phyloP scores from a whole-genome alignment of 2,329 filamentous ascomycete genomes.

The Hirsutella thompsonii region DNA sequence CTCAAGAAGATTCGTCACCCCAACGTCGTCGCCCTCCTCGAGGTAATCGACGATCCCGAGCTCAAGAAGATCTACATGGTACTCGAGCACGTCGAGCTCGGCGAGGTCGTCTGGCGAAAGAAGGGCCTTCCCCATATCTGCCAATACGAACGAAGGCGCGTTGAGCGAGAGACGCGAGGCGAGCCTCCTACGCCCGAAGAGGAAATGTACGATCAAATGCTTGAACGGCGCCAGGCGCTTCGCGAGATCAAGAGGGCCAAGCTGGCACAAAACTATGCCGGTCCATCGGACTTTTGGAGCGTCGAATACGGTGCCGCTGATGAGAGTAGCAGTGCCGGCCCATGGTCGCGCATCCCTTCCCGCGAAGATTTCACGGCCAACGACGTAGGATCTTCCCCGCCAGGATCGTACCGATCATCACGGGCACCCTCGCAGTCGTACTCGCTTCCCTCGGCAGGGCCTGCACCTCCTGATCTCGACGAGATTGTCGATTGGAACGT shows the following conservation, averaged over 20 bases:
- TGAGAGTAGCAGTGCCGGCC: slow-evolving; percentile 28
- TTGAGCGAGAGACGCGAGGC: slow-evolving; percentile 58
- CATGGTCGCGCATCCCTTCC: slow-evolving; percentile 28
- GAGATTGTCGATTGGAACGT: slow-evolving; percentile 28
- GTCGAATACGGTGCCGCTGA: slow-evolving; percentile 60
- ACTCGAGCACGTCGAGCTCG: slow-evolving; percentile 85
- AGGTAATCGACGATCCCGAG: slow-evolving; percentile 95
- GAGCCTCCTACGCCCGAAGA: slow-evolving; percentile 46
- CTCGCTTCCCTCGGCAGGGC: slow-evolving; percentile 27
- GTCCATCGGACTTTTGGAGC: slow-evolving; percentile 63
- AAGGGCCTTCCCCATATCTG: slow-evolving; percentile 77
- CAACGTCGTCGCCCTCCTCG: slow-evolving; percentile 90
- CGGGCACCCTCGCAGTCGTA: slow-evolving; percentile 32
- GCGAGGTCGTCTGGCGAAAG: slow-evolving; percentile 89
- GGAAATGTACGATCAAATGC: slow-evolving; percentile 44
- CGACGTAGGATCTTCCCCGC: slow-evolving; percentile 22
- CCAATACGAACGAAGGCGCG: slow-evolving; percentile 65
- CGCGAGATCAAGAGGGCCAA: slow-evolving; percentile 46
- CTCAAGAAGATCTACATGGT: slow-evolving; percentile 98
- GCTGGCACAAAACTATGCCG: slow-evolving; percentile 34
- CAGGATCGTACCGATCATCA: slow-evolving; percentile 29
- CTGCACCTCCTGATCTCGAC: slow-evolving; percentile 19
- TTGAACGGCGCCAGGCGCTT: slow-evolving; percentile 44
- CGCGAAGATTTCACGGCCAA: slow-evolving; percentile 24
- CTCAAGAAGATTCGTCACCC: slow-evolving; percentile 95